phyloP scores from a whole-genome alignment of 805 yeast genomes.

The Ogataea kodamae region DNA sequence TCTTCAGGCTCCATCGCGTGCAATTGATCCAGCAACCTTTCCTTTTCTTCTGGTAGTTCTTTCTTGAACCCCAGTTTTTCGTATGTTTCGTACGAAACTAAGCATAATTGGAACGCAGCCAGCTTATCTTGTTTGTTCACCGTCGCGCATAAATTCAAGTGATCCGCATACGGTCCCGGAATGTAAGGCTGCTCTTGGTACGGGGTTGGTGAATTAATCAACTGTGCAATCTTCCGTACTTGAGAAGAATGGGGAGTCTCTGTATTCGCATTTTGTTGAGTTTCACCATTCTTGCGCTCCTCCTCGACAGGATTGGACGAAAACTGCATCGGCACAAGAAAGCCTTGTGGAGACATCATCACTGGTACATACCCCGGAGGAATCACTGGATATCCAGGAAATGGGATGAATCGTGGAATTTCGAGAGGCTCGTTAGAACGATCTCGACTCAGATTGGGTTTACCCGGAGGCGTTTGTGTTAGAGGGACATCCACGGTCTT shows the following conservation, averaged over 20 bases:
- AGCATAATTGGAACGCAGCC: constrained; percentile 14
- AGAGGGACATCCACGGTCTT: constrained; percentile 6
- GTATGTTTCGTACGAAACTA: constrained; percentile 8
- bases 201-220: constrained; percentile 16
- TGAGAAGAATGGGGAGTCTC: constrained; percentile 7
- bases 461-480: constrained; percentile 9
- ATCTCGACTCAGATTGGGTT: constrained; percentile 9
- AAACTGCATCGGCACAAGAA: constrained; percentile 28
- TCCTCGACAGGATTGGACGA: constrained; percentile 16
- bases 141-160: background rate
- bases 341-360: constrained; percentile 32
- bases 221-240: constrained; percentile 14
- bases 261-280: background rate
- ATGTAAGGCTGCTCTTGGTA: constrained; percentile 6
- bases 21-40: constrained; percentile 2
- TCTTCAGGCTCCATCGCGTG: constrained; percentile 1
- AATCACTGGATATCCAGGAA: constrained; percentile 26
- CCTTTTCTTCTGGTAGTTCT: background rate
- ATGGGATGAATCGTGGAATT: constrained; percentile 20
- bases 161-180: background rate
- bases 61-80: background rate
- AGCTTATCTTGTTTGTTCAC: constrained; percentile 10
- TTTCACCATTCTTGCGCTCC: constrained; percentile 5
- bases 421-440: constrained; percentile 10
- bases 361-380: constrained; percentile 31